Conservation (phyloP, 1,284 basidiomycete species). For the Peniophora sp. region DNA sequence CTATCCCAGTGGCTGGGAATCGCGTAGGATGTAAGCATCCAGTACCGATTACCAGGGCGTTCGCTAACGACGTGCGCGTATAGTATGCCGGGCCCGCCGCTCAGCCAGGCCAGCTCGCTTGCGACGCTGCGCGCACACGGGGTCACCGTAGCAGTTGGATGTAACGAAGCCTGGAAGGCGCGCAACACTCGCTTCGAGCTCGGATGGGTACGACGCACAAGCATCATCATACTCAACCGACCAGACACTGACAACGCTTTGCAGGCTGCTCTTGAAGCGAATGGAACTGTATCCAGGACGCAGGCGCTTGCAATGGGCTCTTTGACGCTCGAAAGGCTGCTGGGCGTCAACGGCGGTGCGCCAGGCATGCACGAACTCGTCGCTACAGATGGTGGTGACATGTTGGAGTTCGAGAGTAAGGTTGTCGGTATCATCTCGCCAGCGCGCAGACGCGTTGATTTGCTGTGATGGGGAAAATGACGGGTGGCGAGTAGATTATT, state of each 20-base stretch:
- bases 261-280: conserved; percentile 24
- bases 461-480: conserved; percentile 7
- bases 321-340: conserved; percentile 52
- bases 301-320: conserved; percentile 53
- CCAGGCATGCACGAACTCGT: conserved; percentile 33
- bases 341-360: conserved; percentile 27
- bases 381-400: conserved; percentile 23
- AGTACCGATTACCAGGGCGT: neutral
- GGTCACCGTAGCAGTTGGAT: conserved; percentile 70
- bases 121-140: conserved; percentile 54
- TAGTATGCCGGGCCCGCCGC: conserved; percentile 64
- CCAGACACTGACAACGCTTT: conserved; percentile 1
- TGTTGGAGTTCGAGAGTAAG: conserved; percentile 33
- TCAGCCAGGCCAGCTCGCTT: conserved; percentile 62
- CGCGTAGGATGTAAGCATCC: conserved; percentile 34
- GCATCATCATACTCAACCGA: neutral
- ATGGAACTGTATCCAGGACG: conserved; percentile 34
- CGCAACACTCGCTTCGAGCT: conserved; percentile 58
- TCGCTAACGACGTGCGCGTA: neutral
- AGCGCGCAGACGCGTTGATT: conserved; percentile 18
- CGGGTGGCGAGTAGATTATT: too few species aligned
- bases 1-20: conserved; percentile 55
- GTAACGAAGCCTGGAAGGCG: conserved; percentile 43
- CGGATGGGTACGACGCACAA: conserved; percentile 33
- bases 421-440: conserved; percentile 36